Conservation (phyloP, 2,329 filamentous ascomycete species). For the Fusarium pseudonygamai region DNA sequence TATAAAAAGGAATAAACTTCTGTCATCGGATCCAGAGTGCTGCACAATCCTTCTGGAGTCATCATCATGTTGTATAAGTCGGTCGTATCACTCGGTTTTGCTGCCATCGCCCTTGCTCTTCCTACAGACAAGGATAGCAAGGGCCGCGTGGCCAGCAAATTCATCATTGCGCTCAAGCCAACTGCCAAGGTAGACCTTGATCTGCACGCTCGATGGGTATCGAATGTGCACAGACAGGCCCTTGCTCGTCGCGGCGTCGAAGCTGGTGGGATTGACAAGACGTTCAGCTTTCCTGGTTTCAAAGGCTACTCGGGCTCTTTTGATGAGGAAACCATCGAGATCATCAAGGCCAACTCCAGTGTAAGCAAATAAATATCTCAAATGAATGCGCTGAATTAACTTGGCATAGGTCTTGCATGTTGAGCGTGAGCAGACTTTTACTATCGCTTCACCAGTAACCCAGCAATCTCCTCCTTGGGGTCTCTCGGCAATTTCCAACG, state of each 20-base stretch:
- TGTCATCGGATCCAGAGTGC: rapidly evolving
- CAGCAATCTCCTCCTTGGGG: slow-evolving; percentile 4
- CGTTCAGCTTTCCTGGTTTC: background rate
- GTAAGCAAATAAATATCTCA: background rate
- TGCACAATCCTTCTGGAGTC: rapidly evolving
- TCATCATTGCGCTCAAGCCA: background rate
- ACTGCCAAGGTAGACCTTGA: background rate
- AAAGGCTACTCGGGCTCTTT: background rate
- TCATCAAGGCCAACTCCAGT: slow-evolving; percentile 1
- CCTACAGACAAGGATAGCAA: background rate
- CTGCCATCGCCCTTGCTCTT: background rate
- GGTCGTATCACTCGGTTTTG: background rate
- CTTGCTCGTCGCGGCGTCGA: background rate
- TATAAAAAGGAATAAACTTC: background rate
- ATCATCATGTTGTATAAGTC: background rate
- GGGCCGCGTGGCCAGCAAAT: background rate
- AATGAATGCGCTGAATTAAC: background rate
- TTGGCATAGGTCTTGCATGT: background rate
- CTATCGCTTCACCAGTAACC: background rate
- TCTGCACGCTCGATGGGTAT: background rate
- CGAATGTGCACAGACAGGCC: background rate
- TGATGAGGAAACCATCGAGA: background rate
- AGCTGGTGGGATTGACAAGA: background rate
- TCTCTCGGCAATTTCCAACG: slow-evolving; percentile 5
- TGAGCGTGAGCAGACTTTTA: background rate